Base-by-base conservation (phyloP, 768 basidiomycete species). In the Suillus hirtellus region DNA sequence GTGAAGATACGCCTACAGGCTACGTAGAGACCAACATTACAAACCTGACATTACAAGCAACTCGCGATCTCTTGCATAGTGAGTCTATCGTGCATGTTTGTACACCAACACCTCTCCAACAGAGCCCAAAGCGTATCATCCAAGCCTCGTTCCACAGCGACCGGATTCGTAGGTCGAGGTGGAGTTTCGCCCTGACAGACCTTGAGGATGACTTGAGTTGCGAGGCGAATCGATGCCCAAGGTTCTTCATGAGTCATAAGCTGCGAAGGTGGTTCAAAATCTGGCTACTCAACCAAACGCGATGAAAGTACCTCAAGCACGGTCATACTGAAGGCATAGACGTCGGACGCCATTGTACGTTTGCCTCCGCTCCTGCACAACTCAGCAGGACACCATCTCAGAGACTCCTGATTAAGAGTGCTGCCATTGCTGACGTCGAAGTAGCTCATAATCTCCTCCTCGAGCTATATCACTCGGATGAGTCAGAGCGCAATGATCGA, bases 281-380 rank as follows among this genome's bases (percentile, higher is more conserved):
- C 10, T 42, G 56, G 56, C 6, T 10, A 11, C 24, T 42, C 15
- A 42, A 58, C 4, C 19, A 10, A 40, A 27, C 9, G 4, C 42
- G 21, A 21, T 40, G 1, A 7, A 59, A 66, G 42, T 65, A 83
- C 85, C 79, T 87, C 86, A 24, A 87, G 73, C 37, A 83, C 76
- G 1, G 85, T 85, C 85, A 87, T 87, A 14, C 75, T 83, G 38
- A 79, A 81, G 7, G 86, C 79, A 64, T 86, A 87, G 17, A 87
- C 78, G 67, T 87, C 85, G 12, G 84, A 81, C 35, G 73, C 73
- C 7, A 74, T 73, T 0, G 82, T 83, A 27, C 86, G 72, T 7
- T 77, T 76, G 9, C 81, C 84, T 66, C 81, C 78, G 17, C 80
- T 81, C 58, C 76, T 72, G 66, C 81, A 84, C 15, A 85, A 73